phyloP scores from a whole-genome alignment of 1,139 yeast species.

The Protomyces inouyei region DNA sequence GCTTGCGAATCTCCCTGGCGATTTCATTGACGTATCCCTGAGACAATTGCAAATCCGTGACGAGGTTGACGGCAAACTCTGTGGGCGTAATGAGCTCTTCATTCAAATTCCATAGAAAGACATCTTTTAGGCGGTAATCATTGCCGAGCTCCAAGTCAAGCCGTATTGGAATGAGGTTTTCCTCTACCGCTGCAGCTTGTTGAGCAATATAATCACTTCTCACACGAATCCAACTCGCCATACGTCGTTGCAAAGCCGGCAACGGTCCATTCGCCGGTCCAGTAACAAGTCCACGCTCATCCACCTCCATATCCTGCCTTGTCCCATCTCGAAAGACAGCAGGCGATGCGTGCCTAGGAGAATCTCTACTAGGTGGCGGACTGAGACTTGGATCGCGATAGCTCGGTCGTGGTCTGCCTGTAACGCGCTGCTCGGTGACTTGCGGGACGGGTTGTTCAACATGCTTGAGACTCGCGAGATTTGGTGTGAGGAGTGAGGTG shows the following conservation, averaged over 20 bases:
- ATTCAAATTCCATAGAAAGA: slow-evolving; percentile 83
- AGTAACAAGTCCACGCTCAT: slow-evolving; percentile 23
- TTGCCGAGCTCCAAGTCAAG: slow-evolving; percentile 59
- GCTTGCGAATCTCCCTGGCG: slow-evolving; percentile 67
- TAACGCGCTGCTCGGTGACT: background rate
- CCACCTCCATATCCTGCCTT: slow-evolving; percentile 20
- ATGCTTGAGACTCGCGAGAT: slow-evolving; percentile 24
- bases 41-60: slow-evolving; percentile 79
- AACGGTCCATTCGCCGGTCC: background rate
- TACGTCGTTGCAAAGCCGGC: slow-evolving; percentile 9
- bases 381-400: slow-evolving; percentile 16
- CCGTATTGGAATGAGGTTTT: slow-evolving; percentile 69
- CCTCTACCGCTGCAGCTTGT: slow-evolving; percentile 31
- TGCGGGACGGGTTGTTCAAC: slow-evolving; percentile 7
- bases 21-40: slow-evolving; percentile 57
- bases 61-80: slow-evolving; percentile 71
- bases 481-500: slow-evolving; percentile 34
- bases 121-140: slow-evolving; percentile 57
- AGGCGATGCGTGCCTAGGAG: slow-evolving; percentile 1
- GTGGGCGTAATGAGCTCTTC: slow-evolving; percentile 69
- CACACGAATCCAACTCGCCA: slow-evolving; percentile 24
- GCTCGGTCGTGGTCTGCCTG: slow-evolving; percentile 17
- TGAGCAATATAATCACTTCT: slow-evolving; percentile 17
- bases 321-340: background rate
- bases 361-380: background rate